These are phyloP conservation scores for Lagerstroemia speciosa DNA, from an alignment of 345 rosid species.

Conservation along the genomic window DNA sequence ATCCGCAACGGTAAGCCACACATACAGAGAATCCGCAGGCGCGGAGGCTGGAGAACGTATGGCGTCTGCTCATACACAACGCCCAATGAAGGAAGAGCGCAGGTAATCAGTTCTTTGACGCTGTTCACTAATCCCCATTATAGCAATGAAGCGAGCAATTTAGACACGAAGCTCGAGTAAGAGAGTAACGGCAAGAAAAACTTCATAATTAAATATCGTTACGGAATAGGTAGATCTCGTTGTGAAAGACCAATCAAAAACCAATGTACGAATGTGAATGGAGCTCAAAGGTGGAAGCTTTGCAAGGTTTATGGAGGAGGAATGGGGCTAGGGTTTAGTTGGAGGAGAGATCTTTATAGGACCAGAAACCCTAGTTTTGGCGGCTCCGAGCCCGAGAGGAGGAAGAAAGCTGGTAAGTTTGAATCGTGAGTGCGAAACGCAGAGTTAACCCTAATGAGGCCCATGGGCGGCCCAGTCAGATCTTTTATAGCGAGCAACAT, in stretches of 20 bases:
- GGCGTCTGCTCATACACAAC: constrained; percentile 2
- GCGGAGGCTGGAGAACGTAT: not conserved
- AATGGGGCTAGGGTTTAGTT: not conserved
- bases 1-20: not conserved
- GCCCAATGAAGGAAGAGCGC: not conserved
- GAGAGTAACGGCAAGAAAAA: not conserved
- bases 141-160: not conserved
- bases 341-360: not conserved
- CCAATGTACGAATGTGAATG: not conserved
- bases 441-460: no score
- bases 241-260: no score
- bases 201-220: no score
- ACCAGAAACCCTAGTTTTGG: not conserved
- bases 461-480: no score
- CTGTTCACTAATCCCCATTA: not conserved
- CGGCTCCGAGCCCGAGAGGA: not conserved
- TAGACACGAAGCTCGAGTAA: not conserved
- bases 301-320: not conserved
- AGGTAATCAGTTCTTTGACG: not conserved
- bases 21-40: not conserved
- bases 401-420: no score
- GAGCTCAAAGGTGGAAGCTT: no score
- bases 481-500: no score
- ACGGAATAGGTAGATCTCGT: no score
- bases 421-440: no score